Evolutionary conservation across 1,284 basidiomycete species (phyloP).

Genomic region (Mrakiaceae sp.): DNA sequence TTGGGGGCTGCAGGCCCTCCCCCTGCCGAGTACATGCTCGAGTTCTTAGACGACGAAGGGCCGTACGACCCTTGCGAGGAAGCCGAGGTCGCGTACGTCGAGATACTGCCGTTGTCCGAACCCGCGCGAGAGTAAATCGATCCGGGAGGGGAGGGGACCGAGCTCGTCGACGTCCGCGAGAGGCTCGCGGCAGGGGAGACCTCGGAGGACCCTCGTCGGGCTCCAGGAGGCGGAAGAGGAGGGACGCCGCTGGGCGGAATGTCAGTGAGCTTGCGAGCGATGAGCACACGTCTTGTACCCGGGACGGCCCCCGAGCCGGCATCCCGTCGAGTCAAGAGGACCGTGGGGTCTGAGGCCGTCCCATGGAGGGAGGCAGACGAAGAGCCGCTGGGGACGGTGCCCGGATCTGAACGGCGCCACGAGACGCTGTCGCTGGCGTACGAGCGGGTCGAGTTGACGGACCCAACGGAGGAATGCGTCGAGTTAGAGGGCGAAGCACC

Average conservation of each 20-base stretch:
- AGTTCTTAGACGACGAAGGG: background rate
- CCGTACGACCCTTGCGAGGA: constrained; percentile 1
- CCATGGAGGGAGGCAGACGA: background rate
- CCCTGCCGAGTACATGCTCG: constrained; percentile 5
- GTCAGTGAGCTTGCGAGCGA: constrained; percentile 1
- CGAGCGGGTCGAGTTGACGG: background rate
- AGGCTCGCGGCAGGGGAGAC: constrained; percentile 5
- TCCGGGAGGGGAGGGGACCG: constrained; percentile 3
- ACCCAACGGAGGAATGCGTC: constrained; percentile 9
- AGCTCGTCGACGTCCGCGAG: background rate
- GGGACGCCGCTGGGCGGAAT: background rate
- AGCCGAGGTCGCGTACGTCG: constrained; percentile 15
- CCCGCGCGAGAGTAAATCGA: constrained; percentile 13
- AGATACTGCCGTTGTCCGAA: constrained; percentile 1
- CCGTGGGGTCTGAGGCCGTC: background rate
- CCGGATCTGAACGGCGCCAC: background rate
- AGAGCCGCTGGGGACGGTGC: background rate
- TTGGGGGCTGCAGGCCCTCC: background rate
- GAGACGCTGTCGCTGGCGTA: constrained; percentile 5
- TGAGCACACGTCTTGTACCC: constrained; percentile 3
- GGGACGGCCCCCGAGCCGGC: constrained; percentile 4
- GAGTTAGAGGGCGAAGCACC: constrained; percentile 8
- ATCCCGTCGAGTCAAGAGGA: constrained; percentile 5
- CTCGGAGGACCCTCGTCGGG: background rate
- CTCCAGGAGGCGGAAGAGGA: background rate